Evolutionary conservation across 2,329 filamentous ascomycete genomes (phyloP), one percentile per base, ranked within the genome.

Genomic region (Tolypocladium ovalisporum): DNA sequence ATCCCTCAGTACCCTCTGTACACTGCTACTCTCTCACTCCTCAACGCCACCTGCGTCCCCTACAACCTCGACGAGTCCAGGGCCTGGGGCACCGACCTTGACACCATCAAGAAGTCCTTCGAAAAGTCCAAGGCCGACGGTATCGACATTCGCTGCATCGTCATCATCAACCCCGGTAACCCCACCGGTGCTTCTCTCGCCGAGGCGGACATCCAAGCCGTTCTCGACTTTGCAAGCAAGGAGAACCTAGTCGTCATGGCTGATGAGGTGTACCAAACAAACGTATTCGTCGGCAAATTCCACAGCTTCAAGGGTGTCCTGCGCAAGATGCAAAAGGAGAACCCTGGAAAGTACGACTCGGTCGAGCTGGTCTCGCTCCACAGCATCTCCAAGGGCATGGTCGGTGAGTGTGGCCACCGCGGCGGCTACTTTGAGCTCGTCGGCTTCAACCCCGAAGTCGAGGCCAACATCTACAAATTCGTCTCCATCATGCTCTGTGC

Each of bases 261-360:
- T 55, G 94, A 99, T 69, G 94, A 99, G 75, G 94, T 99, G 40
- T 99, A 99, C 83, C 94, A 99, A 77, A 97, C 94, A 69, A 99
- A 99, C 74, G 89, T 99, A 66, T 99, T 99, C 76, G 78, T 88
- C 61, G 94, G 94, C 72, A 81, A 93, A 71, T 99, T 99, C 79
- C 85, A 89, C 76, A 95, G 89, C 68, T 97, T 99, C 86, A 97
- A 97, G 79, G 85, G 88, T 66, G 85, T 87, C 44, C 83, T 99
- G 54, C 84, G 92, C 62, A 80, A 87, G 65, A 77, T 97, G 67
- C 93, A 97, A 73, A 79, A 87, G 71, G 82, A 87, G 69, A 74
- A 79, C 51, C 83, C 87, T 1, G 88, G 85, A 67, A 86, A 85
- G 71, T 97, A 90, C 75, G 89, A 96, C 73, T 72, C 83, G 64